Evolutionary conservation across 139 green algal genomes (phyloP).

Genomic region (Volvox africanus): DNA sequence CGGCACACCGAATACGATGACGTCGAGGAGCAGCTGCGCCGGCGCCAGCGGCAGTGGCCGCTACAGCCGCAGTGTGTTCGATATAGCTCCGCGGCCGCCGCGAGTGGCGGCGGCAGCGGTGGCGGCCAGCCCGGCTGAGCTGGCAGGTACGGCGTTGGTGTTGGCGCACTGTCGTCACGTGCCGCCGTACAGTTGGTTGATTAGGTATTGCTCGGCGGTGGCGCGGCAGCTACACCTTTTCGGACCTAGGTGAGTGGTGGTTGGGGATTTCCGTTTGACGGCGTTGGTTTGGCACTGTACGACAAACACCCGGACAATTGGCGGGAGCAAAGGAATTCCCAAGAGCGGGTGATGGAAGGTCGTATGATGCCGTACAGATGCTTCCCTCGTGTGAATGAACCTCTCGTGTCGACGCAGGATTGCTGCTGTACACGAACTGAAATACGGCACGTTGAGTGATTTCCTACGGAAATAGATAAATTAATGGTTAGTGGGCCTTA

Average conservation of each 20-base stretch:
- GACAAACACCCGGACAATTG: not conserved
- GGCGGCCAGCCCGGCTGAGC: not conserved
- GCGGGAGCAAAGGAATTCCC: no score
- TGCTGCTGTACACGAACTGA: no score
- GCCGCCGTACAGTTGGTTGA: constrained; percentile 20
- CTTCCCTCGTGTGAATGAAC: no score
- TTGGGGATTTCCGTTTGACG: not conserved
- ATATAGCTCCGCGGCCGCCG: no score
- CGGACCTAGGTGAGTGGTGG: constrained; percentile 18
- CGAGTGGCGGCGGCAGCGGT: no score
- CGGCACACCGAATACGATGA: no score
- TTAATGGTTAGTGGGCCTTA: no score
- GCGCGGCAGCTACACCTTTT: constrained; percentile 2
- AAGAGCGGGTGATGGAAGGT: no score
- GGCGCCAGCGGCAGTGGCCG: not conserved
- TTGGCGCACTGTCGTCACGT: constrained; percentile 18
- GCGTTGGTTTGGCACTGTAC: not conserved
- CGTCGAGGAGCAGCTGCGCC: not conserved
- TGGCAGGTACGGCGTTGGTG: constrained; percentile 31
- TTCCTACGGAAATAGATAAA: no score
- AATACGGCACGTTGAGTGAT: no score
- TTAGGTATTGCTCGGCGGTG: not conserved
- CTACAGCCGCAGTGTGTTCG: not conserved
- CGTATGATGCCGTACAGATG: no score
- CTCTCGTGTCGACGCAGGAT: no score